phyloP scores from a whole-genome alignment of 805 yeast species.

The Lipomyces orientalis region DNA sequence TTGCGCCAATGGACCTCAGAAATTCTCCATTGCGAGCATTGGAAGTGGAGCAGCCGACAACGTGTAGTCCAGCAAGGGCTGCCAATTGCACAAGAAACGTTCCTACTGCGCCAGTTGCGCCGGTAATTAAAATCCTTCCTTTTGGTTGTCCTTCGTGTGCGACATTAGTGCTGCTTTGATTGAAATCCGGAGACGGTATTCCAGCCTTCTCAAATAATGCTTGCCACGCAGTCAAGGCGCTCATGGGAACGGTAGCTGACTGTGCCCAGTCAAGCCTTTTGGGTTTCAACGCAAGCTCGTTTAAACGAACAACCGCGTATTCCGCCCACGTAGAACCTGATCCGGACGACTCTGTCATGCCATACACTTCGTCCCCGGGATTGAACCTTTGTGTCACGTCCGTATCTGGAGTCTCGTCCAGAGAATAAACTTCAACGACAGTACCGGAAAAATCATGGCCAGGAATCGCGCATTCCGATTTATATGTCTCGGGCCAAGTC shows the following conservation, averaged over 20 bases:
- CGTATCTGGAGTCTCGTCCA: background rate
- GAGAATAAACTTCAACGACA: background rate
- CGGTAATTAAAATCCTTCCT: background rate
- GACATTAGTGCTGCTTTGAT: background rate
- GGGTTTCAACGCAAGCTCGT: background rate
- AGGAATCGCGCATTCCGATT: background rate
- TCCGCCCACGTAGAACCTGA: slow-evolving; percentile 5
- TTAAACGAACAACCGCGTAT: background rate
- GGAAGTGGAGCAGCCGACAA: slow-evolving; percentile 2
- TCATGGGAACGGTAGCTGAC: slow-evolving; percentile 3
- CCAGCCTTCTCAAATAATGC: slow-evolving; percentile 4
- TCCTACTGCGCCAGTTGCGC: slow-evolving; percentile 1
- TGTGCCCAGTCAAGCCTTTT: slow-evolving; percentile 2
- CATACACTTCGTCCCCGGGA: slow-evolving; percentile 5
- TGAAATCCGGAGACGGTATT: background rate
- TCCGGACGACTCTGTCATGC: background rate
- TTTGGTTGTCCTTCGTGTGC: background rate
- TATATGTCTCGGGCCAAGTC: slow-evolving; percentile 7
- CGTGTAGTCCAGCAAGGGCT: slow-evolving; percentile 1
- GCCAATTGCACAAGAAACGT: slow-evolving; percentile 1
- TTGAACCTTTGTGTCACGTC: background rate
- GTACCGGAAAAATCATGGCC: slow-evolving; percentile 6
- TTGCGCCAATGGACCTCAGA: slow-evolving; percentile 1
- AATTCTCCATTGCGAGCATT: slow-evolving; percentile 4
- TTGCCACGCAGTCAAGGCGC: slow-evolving; percentile 9